phyloP scores from a whole-genome alignment of 176 grass and related monocot genomes.

The Oryza brachyantha region DNA sequence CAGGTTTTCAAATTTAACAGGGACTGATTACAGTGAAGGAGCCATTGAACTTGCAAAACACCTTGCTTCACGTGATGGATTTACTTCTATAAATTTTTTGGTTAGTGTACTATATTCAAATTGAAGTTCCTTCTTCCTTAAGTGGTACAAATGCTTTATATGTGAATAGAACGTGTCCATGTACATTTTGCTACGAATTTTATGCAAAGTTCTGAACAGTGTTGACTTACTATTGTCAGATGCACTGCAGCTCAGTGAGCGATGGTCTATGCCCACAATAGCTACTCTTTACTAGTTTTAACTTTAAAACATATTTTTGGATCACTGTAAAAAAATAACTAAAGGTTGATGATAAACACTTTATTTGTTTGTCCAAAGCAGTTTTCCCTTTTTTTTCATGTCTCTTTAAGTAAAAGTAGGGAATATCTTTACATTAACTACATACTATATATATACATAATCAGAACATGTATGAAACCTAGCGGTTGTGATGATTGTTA shows the following conservation, averaged over 20 bases:
- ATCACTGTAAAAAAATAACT: not conserved
- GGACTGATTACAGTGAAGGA: conserved; percentile 96
- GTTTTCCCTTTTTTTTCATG: not conserved
- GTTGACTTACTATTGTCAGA: not conserved
- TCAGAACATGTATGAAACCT: not conserved
- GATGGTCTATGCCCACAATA: not conserved
- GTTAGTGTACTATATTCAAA: conserved; percentile 44
- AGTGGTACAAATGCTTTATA: not conserved
- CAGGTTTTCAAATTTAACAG: conserved; percentile 90
- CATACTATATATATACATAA: not conserved
- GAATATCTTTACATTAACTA: not conserved
- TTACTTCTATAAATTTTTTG: conserved; percentile 71
- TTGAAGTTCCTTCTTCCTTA: not conserved
- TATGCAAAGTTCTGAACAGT: conserved; percentile 11
- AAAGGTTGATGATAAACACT: not conserved
- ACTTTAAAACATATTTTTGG: not conserved
- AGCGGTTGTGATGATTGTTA: not conserved
- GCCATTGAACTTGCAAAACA: conserved; percentile 88
- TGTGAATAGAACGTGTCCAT: not conserved
- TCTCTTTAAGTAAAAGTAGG: not conserved
- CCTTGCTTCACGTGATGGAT: conserved; percentile 71
- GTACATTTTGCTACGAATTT: not conserved
- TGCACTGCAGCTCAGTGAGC: not conserved
- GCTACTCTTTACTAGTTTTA: conserved; percentile 13
- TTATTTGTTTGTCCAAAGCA: not conserved